Evolutionary conservation across 345 rosid genomes (phyloP), one percentile per base, ranked within the genome.

Genomic region (Boechera stricta): DNA sequence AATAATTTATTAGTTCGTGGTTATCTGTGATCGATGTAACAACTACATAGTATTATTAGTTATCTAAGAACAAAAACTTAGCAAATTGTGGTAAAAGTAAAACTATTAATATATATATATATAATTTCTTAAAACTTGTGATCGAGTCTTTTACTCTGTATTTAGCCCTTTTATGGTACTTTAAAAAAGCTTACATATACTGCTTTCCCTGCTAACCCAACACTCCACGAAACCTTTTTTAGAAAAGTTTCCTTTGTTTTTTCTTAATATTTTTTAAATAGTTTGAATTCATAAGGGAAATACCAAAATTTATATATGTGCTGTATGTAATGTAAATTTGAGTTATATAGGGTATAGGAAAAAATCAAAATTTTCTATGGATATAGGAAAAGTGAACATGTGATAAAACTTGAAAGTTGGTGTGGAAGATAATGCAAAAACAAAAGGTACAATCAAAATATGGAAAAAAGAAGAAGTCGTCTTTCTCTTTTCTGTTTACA

Each of bases 141-240:
- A 16, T 49, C 28, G 28, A 39, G 35, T 48, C 32, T 71, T 45
- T 35, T n/a, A 18, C 36, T 70, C 48, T 15, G 10, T 13, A 60
- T 76, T 60, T 26, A 42, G 26, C 29, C 44, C 26, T 39, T 69
- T 77, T 62, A 33, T 35, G 55, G 8, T 69, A 62, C 66, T 70
- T 64, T 56, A 21, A 39, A n/a, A 67, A 38, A 75, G 32, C 11
- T 36, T 28, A 38, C 26, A 39, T 28, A 13, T 3, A 58, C 26
- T 66, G 77, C 69, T 72, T 77, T 72, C 10, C 7, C 32, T 7
- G 41, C 73, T 26, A 72, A 66, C 49, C 57, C 54, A 78, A 69
- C 81, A 66, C 77, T 58, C 64, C 77, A 72, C 73, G 51, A 66
- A 72, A 72, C 69, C 81, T 78, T 78, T 21, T 78, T 39, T 13